These are phyloP conservation scores for Nitzschia palea DNA, from an alignment of 108 stramenopile genomes.

Conservation along the genomic window DNA sequence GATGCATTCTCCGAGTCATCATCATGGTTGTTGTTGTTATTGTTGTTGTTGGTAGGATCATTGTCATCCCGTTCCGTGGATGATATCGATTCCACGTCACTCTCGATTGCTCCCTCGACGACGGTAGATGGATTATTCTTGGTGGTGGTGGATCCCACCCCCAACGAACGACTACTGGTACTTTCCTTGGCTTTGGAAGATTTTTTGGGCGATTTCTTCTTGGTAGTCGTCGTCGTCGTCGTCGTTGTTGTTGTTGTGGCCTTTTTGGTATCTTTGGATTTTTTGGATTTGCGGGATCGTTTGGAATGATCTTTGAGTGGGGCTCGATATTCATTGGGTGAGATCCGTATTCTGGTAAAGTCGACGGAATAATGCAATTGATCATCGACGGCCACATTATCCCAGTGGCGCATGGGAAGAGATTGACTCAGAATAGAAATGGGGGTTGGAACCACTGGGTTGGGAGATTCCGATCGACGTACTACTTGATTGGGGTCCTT, in stretches of 20 bases:
- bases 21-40: no score
- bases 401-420: background rate
- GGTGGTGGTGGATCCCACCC: no score
- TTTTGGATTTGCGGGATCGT: background rate
- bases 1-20: background rate
- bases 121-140: no score
- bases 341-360: background rate
- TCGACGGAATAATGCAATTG: background rate
- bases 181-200: no score
- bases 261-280: background rate
- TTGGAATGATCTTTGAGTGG: conserved; percentile 15
- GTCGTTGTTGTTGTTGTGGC: background rate
- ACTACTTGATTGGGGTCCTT: no score
- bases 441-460: background rate
- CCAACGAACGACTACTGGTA: no score
- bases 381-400: background rate
- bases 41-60: no score
- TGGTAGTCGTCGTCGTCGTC: background rate
- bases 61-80: no score
- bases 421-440: background rate
- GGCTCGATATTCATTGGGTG: background rate
- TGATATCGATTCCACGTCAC: no score
- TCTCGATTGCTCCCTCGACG: no score
- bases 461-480: background rate
- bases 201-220: conserved; percentile 4